Evolutionary conservation across 1,284 basidiomycete genomes (phyloP).

Genomic region (Tilletiopsis washingtonensis): DNA sequence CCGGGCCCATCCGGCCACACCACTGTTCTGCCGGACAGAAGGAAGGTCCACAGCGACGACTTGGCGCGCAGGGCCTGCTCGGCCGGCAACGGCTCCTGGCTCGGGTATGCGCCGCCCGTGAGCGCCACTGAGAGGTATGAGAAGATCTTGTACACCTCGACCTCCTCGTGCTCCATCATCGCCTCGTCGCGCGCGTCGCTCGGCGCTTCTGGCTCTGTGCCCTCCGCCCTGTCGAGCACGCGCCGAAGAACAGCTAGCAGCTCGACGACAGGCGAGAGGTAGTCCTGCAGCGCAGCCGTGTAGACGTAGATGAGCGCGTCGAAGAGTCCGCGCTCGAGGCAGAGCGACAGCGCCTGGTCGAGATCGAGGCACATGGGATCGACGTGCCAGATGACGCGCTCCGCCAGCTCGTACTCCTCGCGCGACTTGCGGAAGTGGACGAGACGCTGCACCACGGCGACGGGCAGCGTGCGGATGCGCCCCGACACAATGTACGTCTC

Average conservation of each 20-base stretch:
- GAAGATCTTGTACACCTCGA: constrained; percentile 83
- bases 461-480: constrained; percentile 64
- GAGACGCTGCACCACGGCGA: constrained; percentile 76
- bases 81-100: constrained; percentile 55
- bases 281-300: constrained; percentile 78
- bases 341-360: constrained; percentile 81
- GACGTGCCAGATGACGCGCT: constrained; percentile 90
- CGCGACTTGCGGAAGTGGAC: constrained; percentile 69
- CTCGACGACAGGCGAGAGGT: constrained; percentile 78
- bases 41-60: constrained; percentile 52
- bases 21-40: constrained; percentile 73
- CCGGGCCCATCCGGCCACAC: constrained; percentile 68
- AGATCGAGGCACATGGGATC: constrained; percentile 85
- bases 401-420: constrained; percentile 66
- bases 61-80: constrained; percentile 61
- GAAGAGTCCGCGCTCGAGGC: constrained; percentile 72
- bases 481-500: constrained; percentile 76
- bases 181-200: not conserved
- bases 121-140: constrained; percentile 79
- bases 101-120: constrained; percentile 80
- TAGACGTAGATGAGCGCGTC: constrained; percentile 93
- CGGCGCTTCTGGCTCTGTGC: constrained; percentile 45
- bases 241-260: constrained; percentile 68
- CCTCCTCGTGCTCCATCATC: constrained; percentile 11
- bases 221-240: too few relatives aligned